Evolutionary conservation across 2,329 filamentous ascomycete genomes (phyloP), one percentile per base, ranked within the genome.

Genomic region (Clonostachys sp.): DNA sequence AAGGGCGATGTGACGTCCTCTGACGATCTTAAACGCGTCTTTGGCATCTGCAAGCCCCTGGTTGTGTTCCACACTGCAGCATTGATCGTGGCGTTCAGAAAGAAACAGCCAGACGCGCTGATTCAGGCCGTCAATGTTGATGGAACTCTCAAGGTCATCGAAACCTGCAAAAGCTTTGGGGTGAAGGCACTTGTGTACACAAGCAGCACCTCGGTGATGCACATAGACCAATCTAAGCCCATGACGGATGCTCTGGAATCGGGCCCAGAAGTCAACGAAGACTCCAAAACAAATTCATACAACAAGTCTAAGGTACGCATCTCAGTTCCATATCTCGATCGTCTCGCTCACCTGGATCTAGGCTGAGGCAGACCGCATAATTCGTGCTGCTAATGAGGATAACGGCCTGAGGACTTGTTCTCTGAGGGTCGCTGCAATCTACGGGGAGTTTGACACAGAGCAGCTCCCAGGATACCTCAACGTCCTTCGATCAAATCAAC

Each of bases 51-150:
- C 47, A 80, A 78, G 57, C 91, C 92, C 17, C 84, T 91, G 61
- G 81, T 95, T 13, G 89, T 99, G 45, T 86, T 97, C 59, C 92
- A 99, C 68, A 95, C 91, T 3, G 94, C 92, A 16, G 89, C 85
- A 35, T 87, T 88, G 38, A 67, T 75, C 24, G 75, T 72, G 49
- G 77, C 80, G 61, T 71, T 78, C 68, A 65, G 65, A 59, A 59
- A 74, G 63, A 68, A 71, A 59, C 67, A 78, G 60, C 74, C 84
- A 53, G 76, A 79, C 17, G 68, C 89, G 35, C 86, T 94, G 63
- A 81, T 81, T 58, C 85, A 84, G 64, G 24, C 24, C 24, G 87
- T 97, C 62, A 99, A 97, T 65, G 85, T 96, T 45, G 85, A 90
- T 45, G 92, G 92, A 45, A 96, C 94, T 13, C 76, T 75, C 54